Percentiles rank a stretch among this genome's conserved stretches.
phyloP scores from a whole-genome alignment of 2,329 filamentous ascomycete species.

The Penicillium italicum region DNA sequence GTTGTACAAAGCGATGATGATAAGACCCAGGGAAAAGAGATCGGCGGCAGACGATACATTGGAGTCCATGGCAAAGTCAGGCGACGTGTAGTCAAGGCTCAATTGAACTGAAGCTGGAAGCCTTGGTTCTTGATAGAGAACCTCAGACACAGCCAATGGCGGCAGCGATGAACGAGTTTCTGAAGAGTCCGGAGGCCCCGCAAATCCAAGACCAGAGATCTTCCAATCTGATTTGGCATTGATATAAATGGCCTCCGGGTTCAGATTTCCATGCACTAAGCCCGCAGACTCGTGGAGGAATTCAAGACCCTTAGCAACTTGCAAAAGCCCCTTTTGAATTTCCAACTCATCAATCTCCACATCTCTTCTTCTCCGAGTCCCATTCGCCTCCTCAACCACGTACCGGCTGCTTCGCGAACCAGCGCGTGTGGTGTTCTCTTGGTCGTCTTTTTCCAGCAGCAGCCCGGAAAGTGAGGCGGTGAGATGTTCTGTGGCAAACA shows the following conservation, averaged over 20 bases:
- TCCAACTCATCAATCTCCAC: conserved; percentile 94
- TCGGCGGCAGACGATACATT: conserved; percentile 81
- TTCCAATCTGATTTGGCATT: conserved; percentile 99
- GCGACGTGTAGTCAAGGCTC: conserved; percentile 88
- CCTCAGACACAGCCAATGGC: conserved; percentile 77
- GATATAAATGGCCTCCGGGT: conserved; percentile 86
- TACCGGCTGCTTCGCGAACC: conserved; percentile 72
- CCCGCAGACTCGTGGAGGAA: conserved; percentile 94
- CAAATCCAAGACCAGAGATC: conserved; percentile 89
- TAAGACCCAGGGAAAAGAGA: conserved; percentile 86
- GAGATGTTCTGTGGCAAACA: conserved; percentile 92
- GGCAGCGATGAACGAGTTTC: conserved; percentile 71
- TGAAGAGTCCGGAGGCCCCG: conserved; percentile 72
- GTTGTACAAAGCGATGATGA: conserved; percentile 89
- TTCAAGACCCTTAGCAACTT: conserved; percentile 89
- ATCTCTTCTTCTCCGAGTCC: conserved; percentile 69
- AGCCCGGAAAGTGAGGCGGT: conserved; percentile 82
- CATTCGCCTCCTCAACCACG: conserved; percentile 74
- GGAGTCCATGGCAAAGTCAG: conserved; percentile 89
- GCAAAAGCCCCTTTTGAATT: conserved; percentile 91
- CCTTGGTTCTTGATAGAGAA: conserved; percentile 78
- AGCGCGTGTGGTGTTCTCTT: conserved; percentile 66
- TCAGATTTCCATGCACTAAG: conserved; percentile 89
- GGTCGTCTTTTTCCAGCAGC: conserved; percentile 82
- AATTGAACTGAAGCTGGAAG: conserved; percentile 80